These are phyloP conservation scores for Rhytidiadelphus loreus DNA, from an alignment of 225 moss, liverwort and hornwort genomes.

Conservation along the genomic window DNA sequence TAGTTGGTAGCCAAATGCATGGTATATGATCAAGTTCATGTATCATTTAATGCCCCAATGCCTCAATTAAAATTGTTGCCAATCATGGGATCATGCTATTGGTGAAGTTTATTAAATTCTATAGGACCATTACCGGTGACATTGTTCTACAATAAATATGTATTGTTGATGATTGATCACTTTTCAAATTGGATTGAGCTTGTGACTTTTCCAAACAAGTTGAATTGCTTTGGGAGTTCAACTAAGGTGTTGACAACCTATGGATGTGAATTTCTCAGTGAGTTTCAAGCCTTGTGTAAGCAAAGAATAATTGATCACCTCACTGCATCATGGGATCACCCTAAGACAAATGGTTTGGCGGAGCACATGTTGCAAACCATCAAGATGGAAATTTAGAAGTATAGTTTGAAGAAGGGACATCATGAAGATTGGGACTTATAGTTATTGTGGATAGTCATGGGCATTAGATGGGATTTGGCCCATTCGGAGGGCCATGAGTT, in stretches of 20 bases:
- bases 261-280: rapidly evolving
- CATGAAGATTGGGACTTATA: too few species aligned
- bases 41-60: neutral
- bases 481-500: too few species aligned
- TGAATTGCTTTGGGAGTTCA: rapidly evolving
- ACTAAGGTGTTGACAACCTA: neutral
- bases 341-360: too few species aligned
- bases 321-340: neutral
- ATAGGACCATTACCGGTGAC: neutral
- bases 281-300: neutral
- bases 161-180: neutral
- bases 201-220: rapidly evolving
- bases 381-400: rapidly evolving
- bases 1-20: neutral
- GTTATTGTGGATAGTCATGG: neutral
- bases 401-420: neutral
- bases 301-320: rapidly evolving
- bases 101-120: neutral
- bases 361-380: neutral
- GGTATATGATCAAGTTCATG: rapidly evolving
- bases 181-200: neutral
- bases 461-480: too few species aligned
- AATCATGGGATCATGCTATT: neutral
- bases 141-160: neutral
- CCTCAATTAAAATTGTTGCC: neutral